Evolutionary conservation across 108 stramenopile genomes (phyloP).

Genomic region (Cyclotella kingstonii): DNA sequence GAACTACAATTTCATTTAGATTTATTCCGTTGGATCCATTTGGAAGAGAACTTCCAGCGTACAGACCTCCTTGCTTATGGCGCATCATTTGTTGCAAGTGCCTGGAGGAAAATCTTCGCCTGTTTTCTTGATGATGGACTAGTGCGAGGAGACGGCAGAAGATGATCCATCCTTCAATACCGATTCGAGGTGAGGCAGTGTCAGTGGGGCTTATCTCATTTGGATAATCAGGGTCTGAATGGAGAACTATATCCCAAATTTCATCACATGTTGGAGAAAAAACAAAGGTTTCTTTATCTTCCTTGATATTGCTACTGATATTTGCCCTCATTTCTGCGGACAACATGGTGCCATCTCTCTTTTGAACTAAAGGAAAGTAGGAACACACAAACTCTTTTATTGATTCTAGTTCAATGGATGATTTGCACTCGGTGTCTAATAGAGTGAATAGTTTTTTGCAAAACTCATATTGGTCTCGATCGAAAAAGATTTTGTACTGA

Average conservation of each 20-base stretch:
- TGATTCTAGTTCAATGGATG: constrained; percentile 54
- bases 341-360: constrained; percentile 71
- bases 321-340: neutral
- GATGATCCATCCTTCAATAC: constrained; percentile 83
- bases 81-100: constrained; percentile 88
- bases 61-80: constrained; percentile 71
- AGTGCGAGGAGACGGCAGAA: constrained; percentile 86
- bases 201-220: neutral
- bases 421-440: constrained; percentile 75
- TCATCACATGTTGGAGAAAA: constrained; percentile 81
- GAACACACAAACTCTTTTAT: constrained; percentile 72
- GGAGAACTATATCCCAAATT: constrained; percentile 64
- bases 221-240: constrained; percentile 40
- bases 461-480: constrained; percentile 67
- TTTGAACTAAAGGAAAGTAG: constrained; percentile 79
- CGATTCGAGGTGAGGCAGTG: constrained; percentile 46
- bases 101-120: constrained; percentile 74
- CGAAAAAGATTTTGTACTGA: constrained; percentile 59
- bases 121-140: constrained; percentile 79
- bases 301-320: neutral
- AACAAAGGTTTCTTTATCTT: neutral
- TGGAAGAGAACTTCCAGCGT: no score
- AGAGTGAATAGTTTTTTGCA: constrained; percentile 68
- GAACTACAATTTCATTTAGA: constrained; percentile 64
- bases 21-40: constrained; percentile 43